These are phyloP conservation scores for Stemphylium lycopersici DNA, from an alignment of 2,329 filamentous ascomycete species.

Conservation along the genomic window DNA sequence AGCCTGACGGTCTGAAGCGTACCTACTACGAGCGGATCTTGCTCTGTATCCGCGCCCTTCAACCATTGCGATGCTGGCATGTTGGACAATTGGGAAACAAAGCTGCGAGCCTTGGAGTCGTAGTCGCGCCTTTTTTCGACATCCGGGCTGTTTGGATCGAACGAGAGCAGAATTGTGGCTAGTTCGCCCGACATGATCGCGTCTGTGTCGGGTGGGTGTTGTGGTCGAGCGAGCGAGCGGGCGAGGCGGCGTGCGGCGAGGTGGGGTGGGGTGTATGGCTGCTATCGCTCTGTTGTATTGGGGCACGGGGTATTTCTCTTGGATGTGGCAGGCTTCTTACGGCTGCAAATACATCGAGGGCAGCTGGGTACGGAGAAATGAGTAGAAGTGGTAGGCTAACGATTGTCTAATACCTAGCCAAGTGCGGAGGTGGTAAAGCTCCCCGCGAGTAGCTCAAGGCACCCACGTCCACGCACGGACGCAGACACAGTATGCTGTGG, in stretches of 20 bases:
- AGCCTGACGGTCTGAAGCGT: not conserved
- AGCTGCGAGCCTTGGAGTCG: slow-evolving; percentile 45
- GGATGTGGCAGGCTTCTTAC: not conserved
- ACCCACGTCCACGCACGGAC: slow-evolving; percentile 25
- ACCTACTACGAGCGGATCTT: slow-evolving; percentile 50
- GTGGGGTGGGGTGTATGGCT: slow-evolving; percentile 25
- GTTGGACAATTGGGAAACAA: slow-evolving; percentile 44
- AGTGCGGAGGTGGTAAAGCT: slow-evolving; percentile 26
- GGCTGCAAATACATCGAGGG: not conserved
- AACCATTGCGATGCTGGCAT: slow-evolving; percentile 40
- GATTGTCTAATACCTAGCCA: slow-evolving; percentile 14
- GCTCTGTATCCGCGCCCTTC: slow-evolving; percentile 47
- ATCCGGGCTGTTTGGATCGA: slow-evolving; percentile 43
- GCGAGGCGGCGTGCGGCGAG: slow-evolving; percentile 18
- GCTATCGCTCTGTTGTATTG: not conserved
- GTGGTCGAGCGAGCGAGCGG: slow-evolving; percentile 10
- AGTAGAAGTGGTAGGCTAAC: slow-evolving; percentile 1
- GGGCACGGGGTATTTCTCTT: not conserved
- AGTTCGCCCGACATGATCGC: slow-evolving; percentile 40
- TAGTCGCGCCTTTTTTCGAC: slow-evolving; percentile 48
- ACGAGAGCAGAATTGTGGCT: slow-evolving; percentile 37
- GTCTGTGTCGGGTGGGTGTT: slow-evolving; percentile 4
- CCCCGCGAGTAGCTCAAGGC: slow-evolving; percentile 33
- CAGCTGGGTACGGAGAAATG: not conserved
- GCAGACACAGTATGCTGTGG: slow-evolving; percentile 17